These are phyloP conservation scores for Nematodospora anomalae DNA, from an alignment of 1,139 yeast species.

Conservation along the genomic window DNA sequence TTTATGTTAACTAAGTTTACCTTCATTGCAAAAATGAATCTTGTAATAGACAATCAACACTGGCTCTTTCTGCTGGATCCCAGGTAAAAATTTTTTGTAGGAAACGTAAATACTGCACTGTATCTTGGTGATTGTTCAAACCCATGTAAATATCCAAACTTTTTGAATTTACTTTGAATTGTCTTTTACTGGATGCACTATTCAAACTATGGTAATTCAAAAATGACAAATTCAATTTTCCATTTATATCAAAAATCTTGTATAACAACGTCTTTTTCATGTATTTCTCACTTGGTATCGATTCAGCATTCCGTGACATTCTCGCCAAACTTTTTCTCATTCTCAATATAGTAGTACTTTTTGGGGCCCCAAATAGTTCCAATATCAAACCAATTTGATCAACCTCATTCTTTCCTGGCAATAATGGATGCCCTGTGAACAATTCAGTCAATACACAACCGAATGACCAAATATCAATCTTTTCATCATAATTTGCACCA, in stretches of 20 bases:
- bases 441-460: slow-evolving; percentile 71
- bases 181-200: slow-evolving; percentile 24
- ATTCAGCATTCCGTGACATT: neutral
- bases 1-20: neutral
- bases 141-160: slow-evolving; percentile 44
- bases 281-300: slow-evolving; percentile 23
- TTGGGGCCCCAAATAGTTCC: slow-evolving; percentile 66
- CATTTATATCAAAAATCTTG: slow-evolving; percentile 42
- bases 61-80: slow-evolving; percentile 52
- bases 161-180: slow-evolving; percentile 30
- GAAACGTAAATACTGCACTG: slow-evolving; percentile 27
- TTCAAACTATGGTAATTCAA: slow-evolving; percentile 24
- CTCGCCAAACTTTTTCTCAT: slow-evolving; percentile 24
- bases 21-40: slow-evolving; percentile 26
- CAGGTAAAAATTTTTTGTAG: slow-evolving; percentile 49
- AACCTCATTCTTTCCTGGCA: slow-evolving; percentile 69
- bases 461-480: slow-evolving; percentile 80
- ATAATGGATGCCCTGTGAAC: slow-evolving; percentile 63
- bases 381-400: slow-evolving; percentile 62
- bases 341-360: slow-evolving; percentile 24
- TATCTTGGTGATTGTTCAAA: slow-evolving; percentile 20
- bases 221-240: slow-evolving; percentile 34
- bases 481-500: slow-evolving; percentile 71
- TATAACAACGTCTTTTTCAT: slow-evolving; percentile 34
- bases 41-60: slow-evolving; percentile 43